Base-by-base conservation (phyloP, 2,329 filamentous ascomycete species). In the Diaporthe vexans region DNA sequence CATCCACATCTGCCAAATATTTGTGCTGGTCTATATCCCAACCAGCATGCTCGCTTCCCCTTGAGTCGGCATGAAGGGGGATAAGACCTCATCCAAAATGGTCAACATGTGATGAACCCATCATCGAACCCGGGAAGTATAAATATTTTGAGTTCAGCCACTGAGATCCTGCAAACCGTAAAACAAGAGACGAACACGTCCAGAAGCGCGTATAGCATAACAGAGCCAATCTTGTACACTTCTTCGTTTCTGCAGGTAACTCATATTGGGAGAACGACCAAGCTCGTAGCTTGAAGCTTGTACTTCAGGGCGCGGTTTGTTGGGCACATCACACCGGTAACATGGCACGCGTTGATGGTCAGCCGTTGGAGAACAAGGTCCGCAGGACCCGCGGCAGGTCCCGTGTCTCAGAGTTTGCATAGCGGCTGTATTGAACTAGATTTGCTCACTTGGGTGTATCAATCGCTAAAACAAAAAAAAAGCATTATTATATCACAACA, bases 391-490 rank as follows among this genome's bases (percentile, higher is more conserved):
- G 17, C 19, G 13, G 48, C 43, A 65, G 11, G 6, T 43, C 17
- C 17, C 15, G 0, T 4, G 19, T 51, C 19, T 24, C 10, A 15
- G 24, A 35, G 29, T 67, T 67, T 67, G 63, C 33, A 67, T 37
- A 37, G 63, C 63, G 46, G 63, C 46, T 52, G 46, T 40, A 19
- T 67, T 52, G 13, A 67, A 67, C 29, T 37, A 13, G 19, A 9
- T 37, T 37, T 67, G 46, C 63, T 24, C 6, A 67, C 46, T 51
- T 48, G n/a, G 29, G 46, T 37, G 8, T 52, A 67, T 67, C 63
- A 52, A 67, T 35, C 46, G 63, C 63, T 52, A 40, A 67, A 52
- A 67, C 46, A 52, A 52, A 63, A 65, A 48, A 52, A 67, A 33
- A 51, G 3, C 8, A 10, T 13, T 8, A 67, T 52, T 40, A 40